Evolutionary conservation across 345 rosid genomes (phyloP).

Genomic region (Boechera divaricarpa): DNA sequence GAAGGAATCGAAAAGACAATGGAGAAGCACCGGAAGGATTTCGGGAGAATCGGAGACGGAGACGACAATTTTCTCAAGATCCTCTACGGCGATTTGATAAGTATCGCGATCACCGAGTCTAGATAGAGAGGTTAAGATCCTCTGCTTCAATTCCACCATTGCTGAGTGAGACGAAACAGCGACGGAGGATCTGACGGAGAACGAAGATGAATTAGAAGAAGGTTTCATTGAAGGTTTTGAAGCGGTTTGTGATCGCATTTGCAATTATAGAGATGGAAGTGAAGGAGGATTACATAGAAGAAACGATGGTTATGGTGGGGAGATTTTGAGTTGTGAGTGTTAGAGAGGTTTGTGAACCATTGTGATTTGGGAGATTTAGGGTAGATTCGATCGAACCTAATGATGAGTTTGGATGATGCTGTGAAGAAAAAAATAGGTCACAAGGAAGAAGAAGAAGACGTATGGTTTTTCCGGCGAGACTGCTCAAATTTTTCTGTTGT

Average conservation of each 20-base stretch:
- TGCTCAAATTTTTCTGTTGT: conserved; percentile 12
- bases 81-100: conserved; percentile 86
- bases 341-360: conserved; percentile 31
- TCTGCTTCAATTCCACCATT: conserved; percentile 91
- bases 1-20: conserved; percentile 80
- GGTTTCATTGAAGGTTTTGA: conserved; percentile 50
- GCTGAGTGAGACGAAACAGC: conserved; percentile 75
- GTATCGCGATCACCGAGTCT: conserved; percentile 95
- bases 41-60: conserved; percentile 69
- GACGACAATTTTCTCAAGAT: conserved; percentile 70
- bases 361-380: not conserved
- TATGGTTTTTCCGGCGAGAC: conserved; percentile 38
- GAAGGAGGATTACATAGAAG: not conserved
- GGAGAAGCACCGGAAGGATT: conserved; percentile 74
- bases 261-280: not conserved
- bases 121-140: conserved; percentile 73
- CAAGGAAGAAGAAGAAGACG: conserved; percentile 29
- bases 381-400: not conserved
- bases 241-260: conserved; percentile 53
- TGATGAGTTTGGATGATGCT: not conserved
- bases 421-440: conserved; percentile 5
- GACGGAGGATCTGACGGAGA: conserved; percentile 49
- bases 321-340: not conserved
- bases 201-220: conserved; percentile 34
- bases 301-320: not conserved